A percentile compares a stretch with the other conserved stretches of the same genome.
Evolutionary conservation across 1,284 basidiomycete genomes (phyloP).

Genomic region (Cutaneotrichosporon dermatis): DNA sequence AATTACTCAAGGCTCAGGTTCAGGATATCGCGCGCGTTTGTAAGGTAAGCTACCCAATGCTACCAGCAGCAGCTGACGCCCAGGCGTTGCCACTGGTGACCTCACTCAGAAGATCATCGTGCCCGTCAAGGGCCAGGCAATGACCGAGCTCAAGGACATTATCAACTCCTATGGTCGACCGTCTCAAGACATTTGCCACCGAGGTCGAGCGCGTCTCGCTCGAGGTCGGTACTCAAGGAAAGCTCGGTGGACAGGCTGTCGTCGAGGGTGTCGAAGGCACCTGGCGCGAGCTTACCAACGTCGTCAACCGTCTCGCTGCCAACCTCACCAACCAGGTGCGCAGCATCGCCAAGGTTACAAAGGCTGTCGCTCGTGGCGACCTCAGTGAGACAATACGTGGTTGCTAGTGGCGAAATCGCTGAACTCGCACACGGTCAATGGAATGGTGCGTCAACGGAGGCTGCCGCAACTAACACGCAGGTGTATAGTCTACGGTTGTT

Average conservation of each 20-base stretch:
- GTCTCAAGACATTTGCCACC: conserved; percentile 53
- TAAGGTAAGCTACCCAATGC: too few species aligned
- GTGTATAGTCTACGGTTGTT: conserved; percentile 78
- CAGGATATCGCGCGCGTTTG: conserved; percentile 89
- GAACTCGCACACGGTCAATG: conserved; percentile 98
- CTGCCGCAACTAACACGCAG: conserved; percentile 20
- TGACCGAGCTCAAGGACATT: conserved; percentile 96
- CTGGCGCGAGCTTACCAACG: conserved; percentile 83
- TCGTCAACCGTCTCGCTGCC: conserved; percentile 87
- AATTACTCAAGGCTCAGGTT: conserved; percentile 78
- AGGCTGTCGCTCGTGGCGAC: conserved; percentile 93
- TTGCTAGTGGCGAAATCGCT: conserved; percentile 91
- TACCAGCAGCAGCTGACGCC: too few species aligned
- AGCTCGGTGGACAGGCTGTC: conserved; percentile 85
- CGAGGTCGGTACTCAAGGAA: conserved; percentile 91
- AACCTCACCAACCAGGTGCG: conserved; percentile 93
- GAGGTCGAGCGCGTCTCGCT: conserved; percentile 59
- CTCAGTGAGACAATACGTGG: conserved; percentile 94
- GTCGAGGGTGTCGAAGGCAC: conserved; percentile 91
- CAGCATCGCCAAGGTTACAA: conserved; percentile 93
- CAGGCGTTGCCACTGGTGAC: conserved; percentile 88
- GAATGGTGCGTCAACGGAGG: conserved; percentile 62
- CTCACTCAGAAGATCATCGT: conserved; percentile 94
- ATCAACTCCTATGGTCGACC: conserved; percentile 91
- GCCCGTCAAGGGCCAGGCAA: conserved; percentile 89